Conservation (phyloP, 2,329 filamentous ascomycete species). For the Ilyonectria destructans region DNA sequence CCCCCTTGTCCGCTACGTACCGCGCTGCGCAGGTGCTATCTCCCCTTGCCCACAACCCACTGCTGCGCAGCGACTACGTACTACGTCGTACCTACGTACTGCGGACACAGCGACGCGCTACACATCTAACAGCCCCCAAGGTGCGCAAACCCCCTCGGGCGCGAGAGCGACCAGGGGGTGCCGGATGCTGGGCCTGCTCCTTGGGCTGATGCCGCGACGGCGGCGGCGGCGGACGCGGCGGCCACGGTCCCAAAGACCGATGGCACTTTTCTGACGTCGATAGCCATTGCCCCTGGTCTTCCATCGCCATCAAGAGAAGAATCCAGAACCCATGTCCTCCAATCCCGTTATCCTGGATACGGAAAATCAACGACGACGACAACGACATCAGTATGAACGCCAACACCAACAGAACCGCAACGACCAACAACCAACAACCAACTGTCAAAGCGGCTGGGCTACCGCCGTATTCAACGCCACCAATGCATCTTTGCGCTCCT, state of each 20-base stretch:
- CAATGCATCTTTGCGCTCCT: constrained; percentile 8
- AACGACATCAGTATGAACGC: background rate
- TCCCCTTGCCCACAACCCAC: too few relatives aligned
- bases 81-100: background rate
- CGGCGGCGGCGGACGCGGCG: constrained; percentile 19
- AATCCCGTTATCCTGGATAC: background rate
- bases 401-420: background rate
- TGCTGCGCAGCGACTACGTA: background rate
- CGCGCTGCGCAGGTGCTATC: too few relatives aligned
- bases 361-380: background rate
- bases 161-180: constrained; percentile 11
- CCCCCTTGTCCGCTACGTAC: background rate
- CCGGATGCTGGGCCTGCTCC: constrained; percentile 4
- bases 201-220: background rate
- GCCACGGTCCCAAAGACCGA: constrained; percentile 19
- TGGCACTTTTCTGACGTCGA: constrained; percentile 18
- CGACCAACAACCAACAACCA: background rate
- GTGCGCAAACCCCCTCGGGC: constrained; percentile 6
- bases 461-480: background rate
- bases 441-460: background rate
- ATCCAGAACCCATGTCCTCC: constrained; percentile 1
- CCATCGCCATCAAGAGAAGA: constrained; percentile 3
- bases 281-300: constrained; percentile 12
- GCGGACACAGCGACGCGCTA: constrained; percentile 9
- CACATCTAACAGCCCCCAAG: constrained; percentile 14